These are phyloP conservation scores for Komagataea norvegica DNA, from an alignment of 1,139 yeast species.

Conservation along the genomic window DNA sequence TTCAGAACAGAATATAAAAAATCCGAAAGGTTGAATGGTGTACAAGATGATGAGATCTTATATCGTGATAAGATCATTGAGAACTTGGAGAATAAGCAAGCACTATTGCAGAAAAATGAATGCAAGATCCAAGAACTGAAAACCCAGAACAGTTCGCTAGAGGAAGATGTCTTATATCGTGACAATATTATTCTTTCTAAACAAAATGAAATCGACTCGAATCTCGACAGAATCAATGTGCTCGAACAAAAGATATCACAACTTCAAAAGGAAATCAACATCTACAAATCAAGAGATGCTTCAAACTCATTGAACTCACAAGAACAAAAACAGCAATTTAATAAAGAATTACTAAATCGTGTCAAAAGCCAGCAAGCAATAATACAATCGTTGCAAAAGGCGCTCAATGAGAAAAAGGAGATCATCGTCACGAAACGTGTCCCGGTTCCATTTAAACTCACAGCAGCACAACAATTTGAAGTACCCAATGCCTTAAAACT, in stretches of 20 bases:
- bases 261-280: slow-evolving; percentile 13
- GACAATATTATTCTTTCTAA: slow-evolving; percentile 27
- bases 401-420: slow-evolving; percentile 24
- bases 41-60: slow-evolving; percentile 22
- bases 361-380: slow-evolving; percentile 21
- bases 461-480: background rate
- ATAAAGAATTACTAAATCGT: slow-evolving; percentile 25
- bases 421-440: slow-evolving; percentile 17
- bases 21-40: slow-evolving; percentile 18
- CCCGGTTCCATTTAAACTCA: slow-evolving; percentile 7
- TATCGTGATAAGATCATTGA: slow-evolving; percentile 25
- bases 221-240: slow-evolving; percentile 9
- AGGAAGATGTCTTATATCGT: slow-evolving; percentile 27
- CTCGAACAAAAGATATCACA: slow-evolving; percentile 14
- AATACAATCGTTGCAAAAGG: slow-evolving; percentile 16
- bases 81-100: slow-evolving; percentile 15
- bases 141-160: slow-evolving; percentile 15
- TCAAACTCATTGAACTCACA: slow-evolving; percentile 6
- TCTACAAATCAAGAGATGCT: slow-evolving; percentile 13
- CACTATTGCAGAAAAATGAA: slow-evolving; percentile 10
- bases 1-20: slow-evolving; percentile 21
- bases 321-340: slow-evolving; percentile 25
- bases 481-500: background rate
- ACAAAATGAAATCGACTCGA: slow-evolving; percentile 22
- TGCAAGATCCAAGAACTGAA: slow-evolving; percentile 8